Base-by-base conservation (phyloP, 2,329 filamentous ascomycete species). In the Talaromyces sp. region DNA sequence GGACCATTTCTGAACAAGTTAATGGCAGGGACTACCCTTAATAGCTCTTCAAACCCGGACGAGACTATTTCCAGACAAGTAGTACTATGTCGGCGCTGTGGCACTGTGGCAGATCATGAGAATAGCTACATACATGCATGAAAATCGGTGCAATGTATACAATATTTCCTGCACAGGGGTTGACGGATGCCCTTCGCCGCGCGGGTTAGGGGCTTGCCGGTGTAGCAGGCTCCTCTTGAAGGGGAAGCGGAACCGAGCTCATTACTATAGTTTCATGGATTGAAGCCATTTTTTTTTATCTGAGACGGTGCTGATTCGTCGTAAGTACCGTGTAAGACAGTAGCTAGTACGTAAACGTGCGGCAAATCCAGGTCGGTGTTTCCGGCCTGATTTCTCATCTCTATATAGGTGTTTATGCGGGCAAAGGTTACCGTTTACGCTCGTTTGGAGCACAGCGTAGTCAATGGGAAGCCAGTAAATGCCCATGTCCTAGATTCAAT, bases 81-180 rank as follows among this genome's bases (percentile, higher is more conserved):
- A 52, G 28, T 21, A 52, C 16, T 52, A 52, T 52, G 28, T 52
- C 28, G 48, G 48, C 7, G 46, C 23, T n/a, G 46, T 50, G 23
- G 25, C 8, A 50, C 23, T 16, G 46, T 11, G 1, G 28, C 25
- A 50, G 28, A 33, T 31, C 28, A n/a, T 28, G 48, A 14, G n/a
- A 50, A 12, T 50, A 48, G 44, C 46, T 50, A 50, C 25, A n/a
- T n/a, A n/a, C n/a, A n/a, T n/a, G n/a, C n/a, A 50, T 50, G 21
- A 28, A 5, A 28, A 50, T n/a, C 21, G 28, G 25, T 35, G 28
- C 16, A 52, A 52, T 52, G 48, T 52, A 52, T 18, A n/a, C n/a
- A n/a, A n/a, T 31, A 16, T 14, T 52, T n/a, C 48, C 12, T n/a
- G 12, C 21, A 54, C 48, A 54, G 33, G 28, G 46, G 23, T 54